Conservation (phyloP, 2,329 filamentous ascomycete genomes). For the Sclerotiophoma versabilis region DNA sequence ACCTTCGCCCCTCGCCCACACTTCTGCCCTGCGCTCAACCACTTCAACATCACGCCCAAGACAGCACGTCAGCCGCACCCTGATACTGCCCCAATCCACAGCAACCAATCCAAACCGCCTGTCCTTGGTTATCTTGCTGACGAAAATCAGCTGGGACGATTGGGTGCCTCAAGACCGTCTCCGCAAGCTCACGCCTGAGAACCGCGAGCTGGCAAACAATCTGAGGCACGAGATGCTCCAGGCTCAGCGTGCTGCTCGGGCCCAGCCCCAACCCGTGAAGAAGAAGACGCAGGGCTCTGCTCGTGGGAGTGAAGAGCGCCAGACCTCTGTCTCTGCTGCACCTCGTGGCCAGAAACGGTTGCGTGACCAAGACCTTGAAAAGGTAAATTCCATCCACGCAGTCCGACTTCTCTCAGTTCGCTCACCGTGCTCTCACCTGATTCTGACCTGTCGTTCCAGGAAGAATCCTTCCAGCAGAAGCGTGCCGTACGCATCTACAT, state of each 20-base stretch:
- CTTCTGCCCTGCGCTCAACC: conserved; percentile 12
- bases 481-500: conserved; percentile 87
- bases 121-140: conserved; percentile 23
- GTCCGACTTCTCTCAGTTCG: background rate
- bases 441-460: conserved; percentile 61
- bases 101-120: background rate
- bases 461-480: conserved; percentile 83
- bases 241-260: conserved; percentile 59
- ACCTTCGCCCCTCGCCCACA: conserved; percentile 21
- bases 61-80: background rate
- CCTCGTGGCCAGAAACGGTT: conserved; percentile 75
- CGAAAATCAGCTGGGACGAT: conserved; percentile 80
- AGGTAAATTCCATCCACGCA: conserved; percentile 58
- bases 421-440: background rate
- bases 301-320: conserved; percentile 80
- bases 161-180: conserved; percentile 95
- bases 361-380: conserved; percentile 83
- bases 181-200: conserved; percentile 92
- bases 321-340: conserved; percentile 62
- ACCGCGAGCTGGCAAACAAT: conserved; percentile 83
- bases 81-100: background rate
- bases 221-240: conserved; percentile 72
- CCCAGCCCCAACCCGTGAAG: conserved; percentile 56
- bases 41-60: conserved; percentile 20
- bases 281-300: conserved; percentile 67